Conservation (phyloP, 2,329 filamentous ascomycete genomes). For the Alternaria tenuissima region DNA sequence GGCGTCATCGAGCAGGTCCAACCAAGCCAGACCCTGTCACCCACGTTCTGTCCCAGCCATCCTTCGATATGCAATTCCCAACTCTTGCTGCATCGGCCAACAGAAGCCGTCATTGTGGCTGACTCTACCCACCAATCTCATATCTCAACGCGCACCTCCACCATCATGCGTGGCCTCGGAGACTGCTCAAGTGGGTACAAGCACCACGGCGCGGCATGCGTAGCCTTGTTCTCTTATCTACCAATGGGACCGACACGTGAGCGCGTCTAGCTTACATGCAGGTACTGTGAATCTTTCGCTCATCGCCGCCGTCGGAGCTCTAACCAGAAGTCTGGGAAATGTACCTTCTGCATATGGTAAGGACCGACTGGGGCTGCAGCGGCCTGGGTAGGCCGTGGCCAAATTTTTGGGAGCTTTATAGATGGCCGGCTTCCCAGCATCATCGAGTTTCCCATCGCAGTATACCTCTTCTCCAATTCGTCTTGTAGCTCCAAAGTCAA, state of each 20-base stretch:
- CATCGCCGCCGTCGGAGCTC: constrained; percentile 27
- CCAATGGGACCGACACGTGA: constrained; percentile 47
- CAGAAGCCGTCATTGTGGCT: background rate
- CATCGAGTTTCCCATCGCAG: background rate
- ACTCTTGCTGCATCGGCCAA: background rate
- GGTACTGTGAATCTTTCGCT: constrained; percentile 33
- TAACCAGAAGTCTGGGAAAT: constrained; percentile 10
- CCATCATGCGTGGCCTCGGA: constrained; percentile 26
- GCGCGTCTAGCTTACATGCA: constrained; percentile 35
- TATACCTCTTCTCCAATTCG: constrained; percentile 5
- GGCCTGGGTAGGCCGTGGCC: background rate
- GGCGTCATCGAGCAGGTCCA: background rate
- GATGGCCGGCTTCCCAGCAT: background rate
- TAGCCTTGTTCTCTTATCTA: constrained; percentile 33
- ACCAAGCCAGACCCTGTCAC: background rate
- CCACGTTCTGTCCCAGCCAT: constrained; percentile 15
- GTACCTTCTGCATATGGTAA: constrained; percentile 46
- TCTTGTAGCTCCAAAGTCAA: background rate
- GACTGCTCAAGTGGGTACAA: constrained; percentile 21
- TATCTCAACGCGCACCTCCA: background rate
- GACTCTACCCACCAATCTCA: constrained; percentile 1
- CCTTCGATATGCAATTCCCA: background rate
- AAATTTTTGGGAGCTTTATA: constrained; percentile 20
- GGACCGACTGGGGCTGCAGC: constrained; percentile 23
- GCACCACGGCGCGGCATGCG: constrained; percentile 25